A percentile compares a stretch with the other conserved stretches of the same genome.
Evolutionary conservation across 1,284 basidiomycete species (phyloP).

Genomic region (Coniferiporia sulphurascens): DNA sequence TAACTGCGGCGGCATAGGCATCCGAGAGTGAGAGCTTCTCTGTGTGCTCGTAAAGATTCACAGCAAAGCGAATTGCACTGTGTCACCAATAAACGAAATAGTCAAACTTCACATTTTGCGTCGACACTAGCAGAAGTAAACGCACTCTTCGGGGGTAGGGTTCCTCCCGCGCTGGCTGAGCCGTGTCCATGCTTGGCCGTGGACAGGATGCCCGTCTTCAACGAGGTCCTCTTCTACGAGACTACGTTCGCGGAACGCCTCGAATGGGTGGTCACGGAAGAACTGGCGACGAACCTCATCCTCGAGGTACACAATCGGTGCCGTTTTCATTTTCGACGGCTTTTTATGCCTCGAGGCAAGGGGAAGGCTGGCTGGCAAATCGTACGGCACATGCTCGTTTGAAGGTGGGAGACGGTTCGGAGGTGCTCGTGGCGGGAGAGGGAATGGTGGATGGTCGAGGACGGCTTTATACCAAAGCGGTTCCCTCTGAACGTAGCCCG

Average conservation of each 20-base stretch:
- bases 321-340: conserved; percentile 48
- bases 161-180: conserved; percentile 78
- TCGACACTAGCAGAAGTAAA: conserved; percentile 19
- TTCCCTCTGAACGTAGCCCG: conserved; percentile 60
- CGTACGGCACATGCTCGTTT: conserved; percentile 35
- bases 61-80: conserved; percentile 78
- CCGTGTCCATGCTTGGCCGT: conserved; percentile 65
- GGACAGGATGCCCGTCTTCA: conserved; percentile 50
- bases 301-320: conserved; percentile 76
- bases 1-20: conserved; percentile 78
- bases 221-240: conserved; percentile 70
- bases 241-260: conserved; percentile 79
- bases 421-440: conserved; percentile 74
- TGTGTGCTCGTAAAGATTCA: conserved; percentile 64
- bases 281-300: conserved; percentile 88
- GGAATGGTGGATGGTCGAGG: conserved; percentile 81
- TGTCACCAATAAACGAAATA: conserved; percentile 12
- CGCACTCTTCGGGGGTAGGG: conserved; percentile 89
- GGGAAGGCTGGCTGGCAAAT: conserved; percentile 32
- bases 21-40: conserved; percentile 66
- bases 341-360: conserved; percentile 24
- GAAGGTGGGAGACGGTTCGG: conserved; percentile 35
- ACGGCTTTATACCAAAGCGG: conserved; percentile 89
- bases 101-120: conserved; percentile 8
- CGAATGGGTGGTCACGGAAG: conserved; percentile 95